Percentiles rank a stretch among this genome's conserved stretches.
Evolutionary conservation across 345 rosid genomes (phyloP).

Genomic region (Citrus sinensis): DVS_A1.0 CM039165.1:36303001-36303500

Average conservation of each 20-base stretch:
- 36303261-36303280: constrained; percentile 28
- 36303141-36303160: constrained; percentile 25
- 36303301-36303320: constrained; percentile 23
- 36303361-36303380: constrained; percentile 23
- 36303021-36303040: background rate
- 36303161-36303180: background rate
- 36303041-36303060: constrained; percentile 2
- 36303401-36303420: constrained; percentile 9
- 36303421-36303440: constrained; percentile 20
- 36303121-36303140: constrained; percentile 33
- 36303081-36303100: too few relatives aligned
- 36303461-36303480: constrained; percentile 49
- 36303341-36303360: constrained; percentile 21
- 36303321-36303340: constrained; percentile 8
- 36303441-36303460: constrained; percentile 28
- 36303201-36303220: constrained; percentile 21
- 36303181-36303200: constrained; percentile 15
- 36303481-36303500: background rate
- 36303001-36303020: background rate
- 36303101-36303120: too few relatives aligned
- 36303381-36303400: constrained; percentile 8
- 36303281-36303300: constrained; percentile 23
- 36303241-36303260: constrained; percentile 11
- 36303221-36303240: constrained; percentile 6
- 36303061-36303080: background rate